Base-by-base conservation (phyloP, 352 stramenopile genomes). In the Pilasporangium apinafurcum region DNA sequence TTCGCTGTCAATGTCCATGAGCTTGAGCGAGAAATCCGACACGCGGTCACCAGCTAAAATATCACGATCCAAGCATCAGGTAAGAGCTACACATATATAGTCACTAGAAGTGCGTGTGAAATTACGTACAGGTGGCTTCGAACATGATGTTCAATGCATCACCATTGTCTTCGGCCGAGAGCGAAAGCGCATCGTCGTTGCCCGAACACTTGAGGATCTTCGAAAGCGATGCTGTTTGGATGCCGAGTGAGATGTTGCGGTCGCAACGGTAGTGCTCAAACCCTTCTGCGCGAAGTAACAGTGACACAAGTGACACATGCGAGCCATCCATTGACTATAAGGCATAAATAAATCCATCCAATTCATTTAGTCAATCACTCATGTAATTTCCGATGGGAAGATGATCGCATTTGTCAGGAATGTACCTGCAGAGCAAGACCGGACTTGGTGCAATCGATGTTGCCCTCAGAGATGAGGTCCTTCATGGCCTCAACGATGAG, bases 201-300 rank as follows among this genome's bases (percentile, higher is more conserved):
- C 92, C 92, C 25, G 96, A 95, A 74, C 97, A 99, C 83, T 99
- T 99, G 62, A 99, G 86, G 57, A 99, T 98, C 74, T 99, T 99
- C 50, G 89, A 95, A 40, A 99, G 76, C 70, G 98, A 99, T 22
- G 81, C 68, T 9, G 95, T 96, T 68, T 98, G 98, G 38, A 99
- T 85, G 37, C 97, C 97, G 16, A 99, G 71, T 25, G 91, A 96
- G 50, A 98, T 96, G 51, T 96, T 95, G 47, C 92, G 81, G 70
- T 99, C 97, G 69, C 96, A 99, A 54, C 97, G 85, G 75, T 97
- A 99, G 75, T 98, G 91, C 62, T 98, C 93, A 65, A 99, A 99
- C 40, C 87, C 95, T 50, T 95, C 88, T 31, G 75, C 79, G 29
- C 85, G 83, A 44, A 99, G 75, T 42, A 96, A 60, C 24, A 99